Evolutionary conservation across 352 stramenopile genomes (phyloP).

Genomic region (Hyaloperonospora arabidopsidis): DNA sequence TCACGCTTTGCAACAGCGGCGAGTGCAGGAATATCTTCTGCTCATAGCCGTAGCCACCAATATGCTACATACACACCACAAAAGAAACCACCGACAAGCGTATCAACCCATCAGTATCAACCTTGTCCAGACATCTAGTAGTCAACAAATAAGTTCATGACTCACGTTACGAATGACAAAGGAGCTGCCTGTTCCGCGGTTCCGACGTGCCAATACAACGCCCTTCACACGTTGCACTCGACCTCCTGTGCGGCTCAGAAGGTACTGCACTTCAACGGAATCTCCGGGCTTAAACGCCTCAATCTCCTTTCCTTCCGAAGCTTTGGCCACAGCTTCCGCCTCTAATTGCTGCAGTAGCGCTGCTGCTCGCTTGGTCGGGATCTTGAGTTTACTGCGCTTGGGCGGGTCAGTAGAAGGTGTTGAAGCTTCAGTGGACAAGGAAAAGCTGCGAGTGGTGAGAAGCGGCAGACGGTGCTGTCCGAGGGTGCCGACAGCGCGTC

Average conservation of each 20-base stretch:
- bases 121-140: no score
- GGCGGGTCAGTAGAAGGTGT: constrained; percentile 15
- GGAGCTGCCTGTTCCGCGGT: constrained; percentile 72
- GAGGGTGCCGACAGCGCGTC: constrained; percentile 23
- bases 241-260: constrained; percentile 62
- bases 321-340: constrained; percentile 56
- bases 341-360: constrained; percentile 66
- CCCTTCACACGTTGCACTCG: constrained; percentile 74
- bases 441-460: constrained; percentile 22
- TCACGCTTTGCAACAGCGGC: constrained; percentile 82
- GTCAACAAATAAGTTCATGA: no score
- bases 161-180: constrained; percentile 83
- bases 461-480: constrained; percentile 24
- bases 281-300: constrained; percentile 69
- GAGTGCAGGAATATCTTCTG: constrained; percentile 87
- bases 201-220: constrained; percentile 72
- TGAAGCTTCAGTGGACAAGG: constrained; percentile 38
- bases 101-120: no score
- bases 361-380: constrained; percentile 64
- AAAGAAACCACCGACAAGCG: neutral
- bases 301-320: constrained; percentile 53
- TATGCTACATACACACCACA: constrained; percentile 39
- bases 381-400: constrained; percentile 75
- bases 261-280: constrained; percentile 74
- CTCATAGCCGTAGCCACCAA: constrained; percentile 81